These are phyloP conservation scores for Epichloe brachyelytri DNA, from an alignment of 2,329 filamentous ascomycete species.

Conservation along the genomic window DNA sequence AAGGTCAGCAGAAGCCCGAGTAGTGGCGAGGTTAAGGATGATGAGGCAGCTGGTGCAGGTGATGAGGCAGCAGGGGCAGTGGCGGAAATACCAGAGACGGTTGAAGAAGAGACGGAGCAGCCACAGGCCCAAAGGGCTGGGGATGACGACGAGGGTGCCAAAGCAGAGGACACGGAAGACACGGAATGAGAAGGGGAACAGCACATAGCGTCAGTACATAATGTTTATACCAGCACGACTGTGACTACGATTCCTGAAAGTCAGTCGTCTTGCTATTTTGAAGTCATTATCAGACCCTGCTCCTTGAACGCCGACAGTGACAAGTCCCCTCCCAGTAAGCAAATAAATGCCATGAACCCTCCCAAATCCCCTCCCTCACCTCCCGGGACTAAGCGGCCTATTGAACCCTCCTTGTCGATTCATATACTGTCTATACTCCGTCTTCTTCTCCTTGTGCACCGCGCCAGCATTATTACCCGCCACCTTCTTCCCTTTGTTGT, in stretches of 20 bases:
- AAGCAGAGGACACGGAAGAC: slow-evolving; percentile 5
- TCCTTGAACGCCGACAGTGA: too few relatives aligned
- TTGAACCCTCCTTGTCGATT: slow-evolving; percentile 76
- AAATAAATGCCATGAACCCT: too few relatives aligned
- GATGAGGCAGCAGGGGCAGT: neutral
- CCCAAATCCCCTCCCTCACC: slow-evolving; percentile 13
- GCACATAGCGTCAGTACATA: slow-evolving; percentile 20
- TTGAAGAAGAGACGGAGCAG: slow-evolving; percentile 6
- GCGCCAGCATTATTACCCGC: slow-evolving; percentile 74
- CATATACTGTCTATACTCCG: slow-evolving; percentile 95
- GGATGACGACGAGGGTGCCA: slow-evolving; percentile 5
- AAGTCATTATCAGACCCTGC: too few relatives aligned
- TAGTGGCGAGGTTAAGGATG: slow-evolving; percentile 14
- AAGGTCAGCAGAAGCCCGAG: slow-evolving; percentile 32
- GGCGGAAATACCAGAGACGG: slow-evolving; percentile 4
- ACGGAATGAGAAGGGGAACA: slow-evolving; percentile 4
- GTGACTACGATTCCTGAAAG: neutral
- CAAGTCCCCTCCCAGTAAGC: too few relatives aligned
- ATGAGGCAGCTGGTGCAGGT: slow-evolving; percentile 11
- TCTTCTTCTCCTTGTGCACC: slow-evolving; percentile 86
- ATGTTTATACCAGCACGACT: slow-evolving; percentile 19
- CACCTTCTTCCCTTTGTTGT: slow-evolving; percentile 80
- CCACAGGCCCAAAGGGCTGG: neutral
- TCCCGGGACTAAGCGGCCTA: slow-evolving; percentile 52
- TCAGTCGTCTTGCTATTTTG: too few relatives aligned